Evolutionary conservation across 352 stramenopile genomes (phyloP).

Genomic region (Phytopythium litorale): DNA sequence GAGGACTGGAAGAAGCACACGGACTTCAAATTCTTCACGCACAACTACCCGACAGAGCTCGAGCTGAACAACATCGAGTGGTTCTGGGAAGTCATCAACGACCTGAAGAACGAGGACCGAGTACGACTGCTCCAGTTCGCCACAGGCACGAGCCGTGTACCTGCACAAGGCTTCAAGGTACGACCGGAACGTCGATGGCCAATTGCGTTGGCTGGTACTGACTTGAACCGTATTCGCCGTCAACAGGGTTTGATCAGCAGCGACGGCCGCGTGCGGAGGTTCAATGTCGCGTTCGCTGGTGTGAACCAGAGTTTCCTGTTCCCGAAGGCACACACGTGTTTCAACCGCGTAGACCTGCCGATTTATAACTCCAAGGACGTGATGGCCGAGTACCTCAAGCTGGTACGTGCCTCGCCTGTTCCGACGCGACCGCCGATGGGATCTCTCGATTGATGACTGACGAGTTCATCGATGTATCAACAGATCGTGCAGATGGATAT

Average conservation of each 20-base stretch:
- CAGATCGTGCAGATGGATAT: constrained; percentile 97
- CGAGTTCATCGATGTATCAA: not conserved
- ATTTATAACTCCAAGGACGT: constrained; percentile 67
- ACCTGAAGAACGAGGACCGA: constrained; percentile 69
- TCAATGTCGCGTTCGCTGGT: constrained; percentile 72
- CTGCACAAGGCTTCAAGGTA: constrained; percentile 79
- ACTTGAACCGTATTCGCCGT: not conserved
- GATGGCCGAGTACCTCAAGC: constrained; percentile 67
- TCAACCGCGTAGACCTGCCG: constrained; percentile 78
- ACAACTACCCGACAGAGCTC: constrained; percentile 60
- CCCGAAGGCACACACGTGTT: constrained; percentile 82
- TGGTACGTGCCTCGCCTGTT: constrained; percentile 20
- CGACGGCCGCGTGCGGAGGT: constrained; percentile 69
- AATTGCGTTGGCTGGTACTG: not conserved
- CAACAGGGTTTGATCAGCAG: constrained; percentile 66
- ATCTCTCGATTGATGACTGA: not conserved
- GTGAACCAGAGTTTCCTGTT: constrained; percentile 64
- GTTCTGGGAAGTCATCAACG: constrained; percentile 95
- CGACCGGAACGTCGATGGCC: not conserved
- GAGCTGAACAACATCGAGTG: constrained; percentile 91
- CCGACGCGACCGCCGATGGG: not conserved
- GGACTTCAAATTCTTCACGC: constrained; percentile 71
- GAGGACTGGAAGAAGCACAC: constrained; percentile 82
- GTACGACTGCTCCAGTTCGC: constrained; percentile 81
- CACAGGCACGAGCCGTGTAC: constrained; percentile 76